These are phyloP conservation scores for Ammopiptanthus mongolicus DNA, from an alignment of 306 rosid genomes.

Conservation along the genomic window DNA sequence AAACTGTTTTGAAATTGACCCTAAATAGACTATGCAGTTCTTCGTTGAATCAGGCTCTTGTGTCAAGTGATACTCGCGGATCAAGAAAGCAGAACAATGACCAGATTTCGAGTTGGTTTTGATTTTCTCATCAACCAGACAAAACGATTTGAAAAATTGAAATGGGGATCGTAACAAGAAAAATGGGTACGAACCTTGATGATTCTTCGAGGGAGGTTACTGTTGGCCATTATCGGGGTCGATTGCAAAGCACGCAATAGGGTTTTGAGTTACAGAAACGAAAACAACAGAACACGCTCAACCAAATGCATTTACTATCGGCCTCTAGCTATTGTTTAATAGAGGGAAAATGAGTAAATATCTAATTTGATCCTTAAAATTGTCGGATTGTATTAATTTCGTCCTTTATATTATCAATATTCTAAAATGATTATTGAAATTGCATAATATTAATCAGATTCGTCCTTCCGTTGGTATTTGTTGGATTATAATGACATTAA, in stretches of 20 bases:
- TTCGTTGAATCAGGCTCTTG: neutral
- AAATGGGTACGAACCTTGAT: constrained; percentile 51
- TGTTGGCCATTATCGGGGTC: constrained; percentile 71
- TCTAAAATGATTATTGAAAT: too few relatives aligned
- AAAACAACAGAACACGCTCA: neutral
- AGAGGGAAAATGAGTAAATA: too few relatives aligned
- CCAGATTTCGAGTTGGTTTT: neutral
- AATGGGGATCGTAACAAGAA: constrained; percentile 40
- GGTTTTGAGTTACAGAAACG: constrained; percentile 31
- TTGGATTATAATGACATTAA: too few relatives aligned
- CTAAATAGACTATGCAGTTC: neutral
- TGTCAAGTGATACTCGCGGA: neutral
- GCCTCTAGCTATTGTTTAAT: too few relatives aligned
- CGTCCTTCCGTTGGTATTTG: too few relatives aligned
- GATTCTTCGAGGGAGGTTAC: constrained; percentile 93
- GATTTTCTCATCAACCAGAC: neutral
- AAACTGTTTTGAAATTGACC: neutral
- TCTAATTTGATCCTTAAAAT: too few relatives aligned
- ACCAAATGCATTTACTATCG: too few relatives aligned
- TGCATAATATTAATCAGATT: too few relatives aligned
- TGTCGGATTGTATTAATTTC: too few relatives aligned
- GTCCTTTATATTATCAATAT: too few relatives aligned
- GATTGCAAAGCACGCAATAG: constrained; percentile 66
- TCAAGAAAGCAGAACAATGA: neutral
- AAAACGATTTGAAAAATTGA: constrained; percentile 33